Percentiles rank a stretch among this genome's conserved stretches.
Evolutionary conservation across 805 yeast genomes (phyloP).

Genomic region (Hanseniaspora occidentalis): DNA sequence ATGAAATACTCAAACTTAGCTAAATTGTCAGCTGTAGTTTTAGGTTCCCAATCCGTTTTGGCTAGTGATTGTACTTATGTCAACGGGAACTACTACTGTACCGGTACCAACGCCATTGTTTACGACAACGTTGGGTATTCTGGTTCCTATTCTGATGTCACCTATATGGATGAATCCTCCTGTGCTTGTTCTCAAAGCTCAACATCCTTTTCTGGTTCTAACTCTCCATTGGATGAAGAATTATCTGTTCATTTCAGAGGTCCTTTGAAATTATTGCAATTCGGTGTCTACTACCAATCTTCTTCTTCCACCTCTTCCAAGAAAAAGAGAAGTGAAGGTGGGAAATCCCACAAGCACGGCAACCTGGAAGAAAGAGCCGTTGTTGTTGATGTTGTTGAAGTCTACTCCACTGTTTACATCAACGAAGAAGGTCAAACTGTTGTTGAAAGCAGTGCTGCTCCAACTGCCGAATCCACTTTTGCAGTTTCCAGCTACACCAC

Average conservation of each 20-base stretch:
- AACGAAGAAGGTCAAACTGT: conserved; percentile 37
- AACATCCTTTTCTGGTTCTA: conserved; percentile 45
- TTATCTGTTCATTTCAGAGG: conserved; percentile 72
- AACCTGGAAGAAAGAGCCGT: conserved; percentile 43
- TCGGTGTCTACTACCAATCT: conserved; percentile 79
- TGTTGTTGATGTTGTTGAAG: conserved; percentile 52
- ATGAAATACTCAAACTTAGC: conserved; percentile 13
- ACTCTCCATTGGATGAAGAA: conserved; percentile 57
- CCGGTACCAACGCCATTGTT: conserved; percentile 49
- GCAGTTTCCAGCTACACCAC: conserved; percentile 13
- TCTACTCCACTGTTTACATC: conserved; percentile 67
- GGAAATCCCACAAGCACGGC: conserved; percentile 14
- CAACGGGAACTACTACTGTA: conserved; percentile 78
- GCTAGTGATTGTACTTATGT: conserved; percentile 34
- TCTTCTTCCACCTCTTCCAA: conserved; percentile 28
- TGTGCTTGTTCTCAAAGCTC: conserved; percentile 60
- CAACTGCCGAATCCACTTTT: conserved; percentile 10
- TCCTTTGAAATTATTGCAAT: conserved; percentile 48
- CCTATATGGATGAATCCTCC: conserved; percentile 56
- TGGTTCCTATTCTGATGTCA: conserved; percentile 73
- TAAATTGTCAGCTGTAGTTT: conserved; percentile 18
- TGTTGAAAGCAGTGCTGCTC: conserved; percentile 13
- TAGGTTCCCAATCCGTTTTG: conserved; percentile 14
- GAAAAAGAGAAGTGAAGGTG: conserved; percentile 34
- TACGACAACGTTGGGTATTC: conserved; percentile 71